A percentile compares a stretch with the other conserved stretches of the same genome.
Evolutionary conservation across 2,329 filamentous ascomycete genomes (phyloP).

Genomic region (Xylariales sp.): DNA sequence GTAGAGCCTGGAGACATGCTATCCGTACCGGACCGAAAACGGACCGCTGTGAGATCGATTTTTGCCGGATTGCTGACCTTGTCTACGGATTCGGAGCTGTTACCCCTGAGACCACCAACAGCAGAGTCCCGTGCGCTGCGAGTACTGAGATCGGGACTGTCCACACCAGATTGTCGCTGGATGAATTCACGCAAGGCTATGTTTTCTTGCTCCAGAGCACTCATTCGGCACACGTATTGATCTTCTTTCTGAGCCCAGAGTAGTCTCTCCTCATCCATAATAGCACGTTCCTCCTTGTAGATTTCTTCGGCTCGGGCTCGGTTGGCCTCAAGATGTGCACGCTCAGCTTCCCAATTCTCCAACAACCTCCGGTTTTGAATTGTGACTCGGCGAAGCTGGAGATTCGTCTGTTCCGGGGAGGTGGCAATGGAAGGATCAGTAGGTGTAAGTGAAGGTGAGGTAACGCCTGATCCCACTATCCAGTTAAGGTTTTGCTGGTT

Average conservation of each 20-base stretch:
- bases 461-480: slow-evolving; percentile 1
- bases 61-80: slow-evolving; percentile 12
- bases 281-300: slow-evolving; percentile 48
- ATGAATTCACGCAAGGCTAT: neutral
- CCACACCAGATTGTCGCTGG: neutral
- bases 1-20: slow-evolving; percentile 15
- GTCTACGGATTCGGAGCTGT: slow-evolving; percentile 10
- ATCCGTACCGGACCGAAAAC: slow-evolving; percentile 16
- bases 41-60: slow-evolving; percentile 11
- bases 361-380: slow-evolving; percentile 26
- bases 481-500: neutral
- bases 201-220: slow-evolving; percentile 21
- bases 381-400: slow-evolving; percentile 14
- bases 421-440: slow-evolving; percentile 12
- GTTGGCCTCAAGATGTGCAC: slow-evolving; percentile 49
- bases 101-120: slow-evolving; percentile 12
- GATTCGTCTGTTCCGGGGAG: slow-evolving; percentile 18
- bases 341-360: slow-evolving; percentile 50
- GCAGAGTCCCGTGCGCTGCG: neutral
- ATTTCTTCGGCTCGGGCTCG: slow-evolving; percentile 49
- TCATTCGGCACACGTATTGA: slow-evolving; percentile 1
- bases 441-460: slow-evolving; percentile 13
- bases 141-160: neutral
- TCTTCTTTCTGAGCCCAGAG: slow-evolving; percentile 42
- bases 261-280: slow-evolving; percentile 48